Conservation (phyloP, 2,329 filamentous ascomycete genomes). For the Paramyrothecium roridum region DNA sequence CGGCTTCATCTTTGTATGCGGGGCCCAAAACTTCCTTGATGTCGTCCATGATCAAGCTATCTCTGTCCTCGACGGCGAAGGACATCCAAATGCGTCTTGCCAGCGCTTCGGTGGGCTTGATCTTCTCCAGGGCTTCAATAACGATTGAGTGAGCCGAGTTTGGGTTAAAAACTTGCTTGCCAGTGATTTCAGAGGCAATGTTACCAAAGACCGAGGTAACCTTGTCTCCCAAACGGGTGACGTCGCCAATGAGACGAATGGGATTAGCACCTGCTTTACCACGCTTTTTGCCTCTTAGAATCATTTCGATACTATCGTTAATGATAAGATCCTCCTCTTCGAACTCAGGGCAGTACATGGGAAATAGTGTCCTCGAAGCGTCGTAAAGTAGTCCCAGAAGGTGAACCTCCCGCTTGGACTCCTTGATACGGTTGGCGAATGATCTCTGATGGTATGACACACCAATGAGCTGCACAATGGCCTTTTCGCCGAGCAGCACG, state of each 20-base stretch:
- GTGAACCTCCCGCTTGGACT: conserved; percentile 82
- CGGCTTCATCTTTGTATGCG: conserved; percentile 71
- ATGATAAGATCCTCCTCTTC: conserved; percentile 89
- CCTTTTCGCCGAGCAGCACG: conserved; percentile 73
- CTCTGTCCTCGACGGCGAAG: conserved; percentile 86
- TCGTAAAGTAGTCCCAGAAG: conserved; percentile 86
- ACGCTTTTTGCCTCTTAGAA: conserved; percentile 54
- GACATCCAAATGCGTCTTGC: conserved; percentile 98
- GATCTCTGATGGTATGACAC: conserved; percentile 84
- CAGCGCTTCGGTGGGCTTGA: conserved; percentile 80
- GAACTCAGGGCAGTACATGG: conserved; percentile 89
- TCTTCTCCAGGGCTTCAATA: conserved; percentile 82
- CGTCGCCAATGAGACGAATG: conserved; percentile 72
- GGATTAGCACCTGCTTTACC: conserved; percentile 66
- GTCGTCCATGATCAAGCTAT: conserved; percentile 76
- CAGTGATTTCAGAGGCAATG: conserved; percentile 90
- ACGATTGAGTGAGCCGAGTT: conserved; percentile 89
- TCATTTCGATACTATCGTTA: conserved; percentile 74
- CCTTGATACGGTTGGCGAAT: conserved; percentile 78
- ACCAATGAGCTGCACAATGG: conserved; percentile 77
- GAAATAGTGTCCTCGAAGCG: conserved; percentile 83
- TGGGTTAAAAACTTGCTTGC: conserved; percentile 92
- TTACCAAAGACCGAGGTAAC: conserved; percentile 91
- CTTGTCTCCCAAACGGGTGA: conserved; percentile 85
- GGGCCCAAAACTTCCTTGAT: conserved; percentile 82